Base-by-base conservation (phyloP, 352 stramenopile species). In the Thraustotheca clavata region DNA sequence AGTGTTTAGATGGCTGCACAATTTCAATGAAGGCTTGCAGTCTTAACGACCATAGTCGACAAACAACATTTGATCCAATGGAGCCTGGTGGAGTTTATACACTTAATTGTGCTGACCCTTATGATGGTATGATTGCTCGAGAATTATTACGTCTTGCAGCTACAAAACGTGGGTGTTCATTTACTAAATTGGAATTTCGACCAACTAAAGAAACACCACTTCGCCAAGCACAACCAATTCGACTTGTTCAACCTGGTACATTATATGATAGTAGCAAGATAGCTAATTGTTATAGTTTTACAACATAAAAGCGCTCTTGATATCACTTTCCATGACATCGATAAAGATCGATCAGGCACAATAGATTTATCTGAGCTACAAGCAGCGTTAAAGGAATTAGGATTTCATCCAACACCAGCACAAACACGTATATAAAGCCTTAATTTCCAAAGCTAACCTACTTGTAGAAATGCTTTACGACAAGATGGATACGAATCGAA, bases 91-190 rank as follows among this genome's bases (percentile, higher is more conserved):
- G 85, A 0, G 68, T 75, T 20, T 95, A 94, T 49, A 68, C 77
- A 2, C 71, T 95, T 4, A 70, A 88, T 27, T 49, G 91, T 12
- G 26, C 49, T 0, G 77, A 89, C 4, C 76, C 86, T 2, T 95
- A 94, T 57, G 84, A 89, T 52, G 77, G 76, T 62, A 91, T 88
- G 75, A 83, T 95, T 41, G 69, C 71, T 0, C 77, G 77, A 57
- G 80, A 91, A 55, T 75, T 95, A 5, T 61, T 89, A n/a, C 81
- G 83, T 1, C 71, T 95, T 3, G 78, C 86, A 3, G 85, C 74
- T 24, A 74, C 71, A 4, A 75, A 79, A 33, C 89, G 89, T 67
- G 86, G 82, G 26, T 91, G 84, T 55, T 72, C 71, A 0, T 92
- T 93, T 34, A 29, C 86, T 16, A 62, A 70, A 9, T 60, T 93